Conservation (phyloP, 2,329 filamentous ascomycete species). For the Trichoderma sp. region DNA sequence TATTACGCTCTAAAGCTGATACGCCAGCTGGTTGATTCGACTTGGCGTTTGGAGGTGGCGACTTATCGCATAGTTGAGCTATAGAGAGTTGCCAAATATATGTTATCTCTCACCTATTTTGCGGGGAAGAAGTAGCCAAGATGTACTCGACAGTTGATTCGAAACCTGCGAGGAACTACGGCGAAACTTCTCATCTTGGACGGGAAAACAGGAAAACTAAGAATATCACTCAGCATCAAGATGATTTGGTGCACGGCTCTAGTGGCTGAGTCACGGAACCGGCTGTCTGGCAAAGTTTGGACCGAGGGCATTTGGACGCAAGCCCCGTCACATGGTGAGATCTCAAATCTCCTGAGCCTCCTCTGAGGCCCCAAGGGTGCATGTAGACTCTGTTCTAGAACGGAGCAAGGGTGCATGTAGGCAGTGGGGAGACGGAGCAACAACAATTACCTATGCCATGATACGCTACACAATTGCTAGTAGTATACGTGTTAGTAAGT, state of each 20-base stretch:
- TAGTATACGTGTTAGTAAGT: not conserved
- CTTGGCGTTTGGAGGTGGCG: not conserved
- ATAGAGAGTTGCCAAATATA: not conserved
- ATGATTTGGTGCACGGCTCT: conserved; percentile 12
- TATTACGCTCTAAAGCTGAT: not conserved
- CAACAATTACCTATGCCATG: too few species aligned
- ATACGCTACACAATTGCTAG: not conserved
- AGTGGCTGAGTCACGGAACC: conserved; percentile 11
- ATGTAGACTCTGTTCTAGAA: conserved; percentile 22
- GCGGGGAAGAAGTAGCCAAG: not conserved
- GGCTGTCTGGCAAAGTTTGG: not conserved
- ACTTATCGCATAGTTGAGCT: not conserved
- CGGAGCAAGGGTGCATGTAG: not conserved
- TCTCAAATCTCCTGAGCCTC: conserved; percentile 4
- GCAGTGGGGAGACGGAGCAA: not conserved
- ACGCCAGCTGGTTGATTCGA: not conserved
- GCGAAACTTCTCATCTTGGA: not conserved
- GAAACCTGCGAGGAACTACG: not conserved
- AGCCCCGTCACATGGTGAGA: conserved; percentile 18
- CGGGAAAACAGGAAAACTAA: not conserved
- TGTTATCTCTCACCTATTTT: not conserved
- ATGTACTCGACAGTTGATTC: not conserved
- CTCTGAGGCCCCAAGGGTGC: not conserved
- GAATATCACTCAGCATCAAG: conserved; percentile 4
- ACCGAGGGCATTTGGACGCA: not conserved